Base-by-base conservation (phyloP, 345 rosid species). In the Hibiscus mutabilis region DNA sequence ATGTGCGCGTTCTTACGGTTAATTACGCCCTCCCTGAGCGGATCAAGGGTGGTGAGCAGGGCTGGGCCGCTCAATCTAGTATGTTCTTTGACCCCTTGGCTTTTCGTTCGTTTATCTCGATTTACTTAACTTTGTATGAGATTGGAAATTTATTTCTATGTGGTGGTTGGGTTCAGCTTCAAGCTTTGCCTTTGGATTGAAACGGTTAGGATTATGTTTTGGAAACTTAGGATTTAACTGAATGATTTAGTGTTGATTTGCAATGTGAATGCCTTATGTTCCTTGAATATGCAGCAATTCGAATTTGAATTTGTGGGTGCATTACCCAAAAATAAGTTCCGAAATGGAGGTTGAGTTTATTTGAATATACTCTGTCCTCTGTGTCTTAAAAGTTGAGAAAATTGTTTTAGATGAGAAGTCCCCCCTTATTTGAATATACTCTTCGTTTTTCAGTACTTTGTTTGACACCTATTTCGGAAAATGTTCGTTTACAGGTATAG, bases 41-140 rank as follows among this genome's bases (percentile, higher is more conserved):
- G 35, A 95, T 92, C 70, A 95, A 95, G 89, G 99, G 99, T 71
- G 99, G 99, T 5, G 98, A 95, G 70, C 97, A 92, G 82, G 98
- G 99, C 12, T 95, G 99, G 99, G 99, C 99, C 6, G 98, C 99
- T 6, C 98, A 95, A 77, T 98, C 99, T n/a, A 88, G 99, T 92
- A 86, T 4, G 91, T 84, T 18, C 46, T 64, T 12, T 49, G 33
- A 18, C 13, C 29, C 67, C 60, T 42, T 31, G 27, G 0, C 60
- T 44, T 52, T 33, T 51, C 12, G 66, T 51, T 56, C 46, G 16
- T 53, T 40, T 15, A 11, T 12, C 35, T 44, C 25, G 2, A 19
- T 22, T 18, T 44, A 46, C 13, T 47, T 66, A 2, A 6, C 40
- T 46, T 47, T 66, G 0, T 22, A 11, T 66, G 56, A 27, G 49